A percentile compares a stretch with the other conserved stretches of the same genome.
Conservation (phyloP, 2,329 filamentous ascomycete genomes). For the Aspergillus sp. region DNA sequence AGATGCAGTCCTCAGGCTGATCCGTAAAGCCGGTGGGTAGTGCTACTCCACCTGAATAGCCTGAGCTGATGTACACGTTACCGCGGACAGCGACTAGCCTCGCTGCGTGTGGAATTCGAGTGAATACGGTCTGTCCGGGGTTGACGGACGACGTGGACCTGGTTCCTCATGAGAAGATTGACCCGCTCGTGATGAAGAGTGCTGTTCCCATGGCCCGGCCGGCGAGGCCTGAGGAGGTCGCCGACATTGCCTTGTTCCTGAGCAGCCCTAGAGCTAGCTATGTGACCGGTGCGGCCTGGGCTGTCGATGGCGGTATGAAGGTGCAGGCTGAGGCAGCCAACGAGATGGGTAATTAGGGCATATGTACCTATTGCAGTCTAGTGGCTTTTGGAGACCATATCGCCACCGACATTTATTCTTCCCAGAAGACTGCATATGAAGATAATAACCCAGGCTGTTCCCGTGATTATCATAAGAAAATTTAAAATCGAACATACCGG, state of each 20-base stretch:
- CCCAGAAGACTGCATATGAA: too few species aligned
- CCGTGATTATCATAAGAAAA: too few species aligned
- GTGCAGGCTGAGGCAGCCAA: not conserved
- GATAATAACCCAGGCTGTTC: too few species aligned
- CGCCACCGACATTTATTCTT: too few species aligned
- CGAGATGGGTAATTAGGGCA: too few species aligned
- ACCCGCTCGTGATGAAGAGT: conserved; percentile 14
- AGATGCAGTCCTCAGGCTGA: conserved; percentile 46
- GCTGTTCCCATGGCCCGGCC: conserved; percentile 21
- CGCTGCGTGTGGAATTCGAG: conserved; percentile 26
- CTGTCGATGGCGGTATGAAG: conserved; percentile 8
- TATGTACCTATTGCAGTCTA: too few species aligned
- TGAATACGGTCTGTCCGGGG: conserved; percentile 35
- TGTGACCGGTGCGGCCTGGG: conserved; percentile 5
- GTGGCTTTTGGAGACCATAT: too few species aligned
- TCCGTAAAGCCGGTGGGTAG: conserved; percentile 34
- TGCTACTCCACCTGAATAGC: conserved; percentile 7
- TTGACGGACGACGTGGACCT: conserved; percentile 21
- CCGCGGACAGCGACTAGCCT: conserved; percentile 25
- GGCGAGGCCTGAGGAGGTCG: conserved; percentile 25
- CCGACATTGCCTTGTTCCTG: conserved; percentile 9
- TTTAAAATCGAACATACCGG: too few species aligned
- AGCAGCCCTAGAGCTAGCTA: conserved; percentile 8
- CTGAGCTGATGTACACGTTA: not conserved
- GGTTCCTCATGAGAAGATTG: not conserved